Evolutionary conservation across 305 asterid genomes (phyloP).

Genomic region (Fraxinus angustifolia): DNA sequence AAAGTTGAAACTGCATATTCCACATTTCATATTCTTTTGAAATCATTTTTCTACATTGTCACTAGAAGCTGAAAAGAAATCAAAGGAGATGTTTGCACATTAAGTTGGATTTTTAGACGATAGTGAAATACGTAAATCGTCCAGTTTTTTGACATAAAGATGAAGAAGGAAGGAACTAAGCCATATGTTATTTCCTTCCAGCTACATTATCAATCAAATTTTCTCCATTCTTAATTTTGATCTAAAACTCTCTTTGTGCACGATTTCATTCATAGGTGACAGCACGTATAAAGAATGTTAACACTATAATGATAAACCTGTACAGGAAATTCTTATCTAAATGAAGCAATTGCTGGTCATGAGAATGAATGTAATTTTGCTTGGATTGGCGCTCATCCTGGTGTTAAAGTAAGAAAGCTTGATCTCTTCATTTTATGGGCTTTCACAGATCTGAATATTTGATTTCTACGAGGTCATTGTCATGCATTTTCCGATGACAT

Average conservation of each 20-base stretch:
- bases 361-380: constrained; percentile 23
- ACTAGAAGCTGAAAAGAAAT: not conserved
- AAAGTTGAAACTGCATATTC: not conserved
- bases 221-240: not conserved
- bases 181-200: not conserved
- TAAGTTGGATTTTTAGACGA: not conserved
- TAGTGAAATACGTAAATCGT: not conserved
- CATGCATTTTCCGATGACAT: not conserved
- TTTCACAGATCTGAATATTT: not conserved
- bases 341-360: constrained; percentile 27
- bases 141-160: not conserved
- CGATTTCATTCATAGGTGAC: not conserved
- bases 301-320: not conserved
- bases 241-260: not conserved
- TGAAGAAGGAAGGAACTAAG: not conserved
- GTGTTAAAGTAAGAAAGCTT: constrained; percentile 29
- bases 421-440: not conserved
- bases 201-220: not conserved
- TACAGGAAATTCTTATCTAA: constrained; percentile 34
- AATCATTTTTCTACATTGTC: not conserved
- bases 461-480: not conserved
- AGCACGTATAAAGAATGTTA: not conserved
- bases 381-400: constrained; percentile 41
- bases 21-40: not conserved
- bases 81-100: not conserved